Evolutionary conservation across 306 rosid species (phyloP).

Genomic region (Citrullus colocynthis): DNA sequence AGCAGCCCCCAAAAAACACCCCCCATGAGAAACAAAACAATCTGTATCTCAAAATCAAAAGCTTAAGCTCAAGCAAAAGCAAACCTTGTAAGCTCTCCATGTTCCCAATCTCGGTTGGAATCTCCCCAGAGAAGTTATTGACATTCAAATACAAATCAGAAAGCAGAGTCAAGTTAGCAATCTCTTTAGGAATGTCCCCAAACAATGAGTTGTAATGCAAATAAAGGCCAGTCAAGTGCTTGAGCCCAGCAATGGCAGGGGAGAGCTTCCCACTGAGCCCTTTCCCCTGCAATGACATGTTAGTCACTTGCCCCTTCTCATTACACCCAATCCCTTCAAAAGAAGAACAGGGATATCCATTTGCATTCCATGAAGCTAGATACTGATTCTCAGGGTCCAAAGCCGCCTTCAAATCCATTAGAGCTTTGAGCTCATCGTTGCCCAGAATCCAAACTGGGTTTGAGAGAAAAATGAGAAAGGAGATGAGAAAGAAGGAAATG

Average conservation of each 20-base stretch:
- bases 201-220: conserved; percentile 36
- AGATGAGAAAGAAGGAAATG: neutral
- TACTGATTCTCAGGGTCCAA: conserved; percentile 33
- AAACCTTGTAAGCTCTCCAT: conserved; percentile 41
- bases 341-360: conserved; percentile 28
- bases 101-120: conserved; percentile 30
- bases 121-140: conserved; percentile 32
- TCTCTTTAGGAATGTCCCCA: conserved; percentile 30
- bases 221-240: conserved; percentile 39
- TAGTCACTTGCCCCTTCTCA: conserved; percentile 29
- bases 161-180: conserved; percentile 23
- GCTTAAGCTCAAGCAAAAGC: neutral
- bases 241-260: conserved; percentile 26
- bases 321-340: conserved; percentile 48
- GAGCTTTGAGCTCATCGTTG: conserved; percentile 22
- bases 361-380: conserved; percentile 26
- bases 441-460: neutral
- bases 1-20: neutral
- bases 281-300: conserved; percentile 39
- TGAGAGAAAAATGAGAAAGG: conserved; percentile 17
- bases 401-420: conserved; percentile 30
- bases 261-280: conserved; percentile 34
- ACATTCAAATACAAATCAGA: conserved; percentile 39
- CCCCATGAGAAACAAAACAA: neutral
- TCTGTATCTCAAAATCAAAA: neutral